phyloP scores from a whole-genome alignment of 106 monocot species.

The Dactylorhiza incarnata region DNA sequence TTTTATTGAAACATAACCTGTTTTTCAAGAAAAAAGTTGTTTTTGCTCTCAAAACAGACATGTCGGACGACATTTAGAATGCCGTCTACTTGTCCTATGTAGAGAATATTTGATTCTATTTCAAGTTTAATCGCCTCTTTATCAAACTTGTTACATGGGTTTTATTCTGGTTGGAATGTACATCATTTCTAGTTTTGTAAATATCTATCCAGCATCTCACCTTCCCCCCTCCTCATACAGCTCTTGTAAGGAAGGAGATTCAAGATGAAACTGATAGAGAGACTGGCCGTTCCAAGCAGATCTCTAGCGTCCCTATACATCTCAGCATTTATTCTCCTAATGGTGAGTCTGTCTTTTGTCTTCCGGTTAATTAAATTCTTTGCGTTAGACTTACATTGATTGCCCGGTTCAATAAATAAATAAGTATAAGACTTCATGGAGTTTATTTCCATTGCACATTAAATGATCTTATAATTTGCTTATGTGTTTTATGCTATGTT shows the following conservation, averaged over 20 bases:
- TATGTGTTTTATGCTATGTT: background rate
- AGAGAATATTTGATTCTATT: background rate
- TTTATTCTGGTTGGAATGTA: background rate
- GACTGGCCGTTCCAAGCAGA: slow-evolving; percentile 66
- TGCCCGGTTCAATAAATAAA: background rate
- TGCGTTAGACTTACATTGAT: background rate
- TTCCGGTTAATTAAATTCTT: background rate
- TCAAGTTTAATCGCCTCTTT: background rate
- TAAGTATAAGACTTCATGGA: background rate
- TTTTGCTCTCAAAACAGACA: too few species aligned
- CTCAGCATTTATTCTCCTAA: slow-evolving; percentile 84
- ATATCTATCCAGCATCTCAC: background rate
- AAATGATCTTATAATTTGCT: background rate
- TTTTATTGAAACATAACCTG: too few species aligned
- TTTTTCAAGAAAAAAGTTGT: too few species aligned
- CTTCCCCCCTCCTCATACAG: slow-evolving; percentile 23
- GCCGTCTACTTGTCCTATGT: background rate
- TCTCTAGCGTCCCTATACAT: slow-evolving; percentile 84
- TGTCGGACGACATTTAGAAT: too few species aligned
- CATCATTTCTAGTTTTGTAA: background rate
- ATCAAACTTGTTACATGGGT: background rate
- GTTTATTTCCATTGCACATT: background rate
- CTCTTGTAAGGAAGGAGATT: slow-evolving; percentile 87
- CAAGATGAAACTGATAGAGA: slow-evolving; percentile 91
- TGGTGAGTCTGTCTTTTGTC: slow-evolving; percentile 34